These are phyloP conservation scores for Daucus carota DNA, from an alignment of 129 eudicot genomes.

Conservation along the genomic window DNA sequence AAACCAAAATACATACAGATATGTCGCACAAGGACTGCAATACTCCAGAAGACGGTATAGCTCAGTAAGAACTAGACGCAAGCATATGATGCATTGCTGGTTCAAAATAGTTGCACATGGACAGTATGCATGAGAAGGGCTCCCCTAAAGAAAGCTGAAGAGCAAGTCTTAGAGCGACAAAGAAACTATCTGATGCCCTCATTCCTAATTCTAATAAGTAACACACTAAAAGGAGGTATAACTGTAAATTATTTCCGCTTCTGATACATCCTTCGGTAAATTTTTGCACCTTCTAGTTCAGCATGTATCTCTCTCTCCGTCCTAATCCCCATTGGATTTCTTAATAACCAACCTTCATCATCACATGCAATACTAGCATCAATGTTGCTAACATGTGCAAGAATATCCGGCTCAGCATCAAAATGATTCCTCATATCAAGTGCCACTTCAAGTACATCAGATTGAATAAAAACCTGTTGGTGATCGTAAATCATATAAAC, in stretches of 20 bases:
- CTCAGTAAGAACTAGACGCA: not conserved
- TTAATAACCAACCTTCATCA: conserved; percentile 71
- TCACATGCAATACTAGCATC: conserved; percentile 33
- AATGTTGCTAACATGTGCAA: conserved; percentile 31
- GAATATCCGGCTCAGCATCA: conserved; percentile 49
- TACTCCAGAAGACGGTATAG: not conserved
- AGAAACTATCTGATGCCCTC: not conserved
- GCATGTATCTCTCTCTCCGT: conserved; percentile 95
- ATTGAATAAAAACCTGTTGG: conserved; percentile 76
- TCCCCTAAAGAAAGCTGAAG: not conserved
- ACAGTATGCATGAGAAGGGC: not conserved
- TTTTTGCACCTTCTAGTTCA: conserved; percentile 76
- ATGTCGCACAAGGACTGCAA: too few species aligned
- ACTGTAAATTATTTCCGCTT: conserved; percentile 25
- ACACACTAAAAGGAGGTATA: not conserved
- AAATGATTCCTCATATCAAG: conserved; percentile 81
- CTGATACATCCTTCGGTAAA: conserved; percentile 75
- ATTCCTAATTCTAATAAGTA: not conserved
- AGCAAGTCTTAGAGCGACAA: not conserved
- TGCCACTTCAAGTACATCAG: conserved; percentile 94
- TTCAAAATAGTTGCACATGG: not conserved
- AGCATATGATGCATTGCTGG: not conserved
- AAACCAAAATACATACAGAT: too few species aligned
- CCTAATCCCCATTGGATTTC: conserved; percentile 88
- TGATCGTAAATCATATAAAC: not conserved